These are phyloP conservation scores for Neurospora africana DNA, from an alignment of 495 filamentous ascomycete genomes.

Conservation along the genomic window DNA sequence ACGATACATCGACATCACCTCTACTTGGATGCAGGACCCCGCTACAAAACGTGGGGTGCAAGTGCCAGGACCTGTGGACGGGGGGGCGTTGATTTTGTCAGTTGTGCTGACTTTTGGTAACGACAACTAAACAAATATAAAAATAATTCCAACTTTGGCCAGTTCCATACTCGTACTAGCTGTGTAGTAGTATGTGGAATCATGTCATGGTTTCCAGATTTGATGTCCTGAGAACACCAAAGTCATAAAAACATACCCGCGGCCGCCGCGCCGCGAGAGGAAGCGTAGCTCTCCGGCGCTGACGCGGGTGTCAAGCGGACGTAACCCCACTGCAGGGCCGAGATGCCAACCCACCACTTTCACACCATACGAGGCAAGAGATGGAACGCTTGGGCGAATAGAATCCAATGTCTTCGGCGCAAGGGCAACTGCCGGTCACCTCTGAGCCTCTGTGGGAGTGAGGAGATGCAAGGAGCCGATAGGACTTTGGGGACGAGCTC, in stretches of 20 bases:
- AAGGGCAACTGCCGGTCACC: neutral
- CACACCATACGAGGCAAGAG: neutral
- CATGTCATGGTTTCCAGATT: neutral
- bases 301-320: neutral
- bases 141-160: neutral
- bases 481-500: neutral
- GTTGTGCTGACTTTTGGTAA: neutral
- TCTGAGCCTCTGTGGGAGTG: neutral
- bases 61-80: neutral
- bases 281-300: too few species aligned
- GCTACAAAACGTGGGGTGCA: neutral
- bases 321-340: neutral
- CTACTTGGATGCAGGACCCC: neutral
- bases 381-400: neutral
- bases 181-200: neutral
- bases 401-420: neutral
- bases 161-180: neutral
- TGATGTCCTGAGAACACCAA: neutral
- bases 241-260: neutral
- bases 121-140: neutral
- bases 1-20: neutral
- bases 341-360: neutral
- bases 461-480: neutral
- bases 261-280: too few species aligned
- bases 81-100: neutral